Conservation (phyloP, 495 filamentous ascomycete genomes). For the Venustampulla echinocandica region DNA sequence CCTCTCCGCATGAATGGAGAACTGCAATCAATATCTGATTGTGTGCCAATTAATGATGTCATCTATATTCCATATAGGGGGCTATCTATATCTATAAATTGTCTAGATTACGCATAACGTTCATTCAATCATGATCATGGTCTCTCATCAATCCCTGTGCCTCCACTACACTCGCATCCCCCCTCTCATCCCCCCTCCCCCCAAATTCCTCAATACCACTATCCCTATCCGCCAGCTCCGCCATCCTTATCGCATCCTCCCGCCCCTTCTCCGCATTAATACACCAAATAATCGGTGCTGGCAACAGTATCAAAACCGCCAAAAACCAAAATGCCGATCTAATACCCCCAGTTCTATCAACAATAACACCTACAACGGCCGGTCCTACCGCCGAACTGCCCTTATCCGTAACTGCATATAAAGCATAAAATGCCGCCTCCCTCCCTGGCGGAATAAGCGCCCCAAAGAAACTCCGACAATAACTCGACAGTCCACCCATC, state of each 20-base stretch:
- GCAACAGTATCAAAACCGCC: conserved; percentile 69
- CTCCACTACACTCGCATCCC: conserved; percentile 5
- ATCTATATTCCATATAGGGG: too few species aligned
- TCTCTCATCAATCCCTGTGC: conserved; percentile 19
- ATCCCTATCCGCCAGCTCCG: conserved; percentile 53
- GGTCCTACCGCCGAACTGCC: conserved; percentile 91
- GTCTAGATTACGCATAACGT: too few species aligned
- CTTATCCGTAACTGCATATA: conserved; percentile 97
- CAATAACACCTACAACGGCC: conserved; percentile 84
- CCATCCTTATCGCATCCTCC: conserved; percentile 62
- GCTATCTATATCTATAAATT: too few species aligned
- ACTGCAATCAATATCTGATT: too few species aligned
- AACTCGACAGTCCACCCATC: conserved; percentile 80
- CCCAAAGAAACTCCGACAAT: conserved; percentile 86
- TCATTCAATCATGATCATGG: conserved; percentile 13
- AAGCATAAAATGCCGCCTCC: conserved; percentile 91
- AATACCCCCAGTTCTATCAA: conserved; percentile 82
- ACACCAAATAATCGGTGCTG: conserved; percentile 72
- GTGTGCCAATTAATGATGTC: too few species aligned
- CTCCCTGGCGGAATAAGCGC: conserved; percentile 86
- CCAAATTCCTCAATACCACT: conserved; percentile 18
- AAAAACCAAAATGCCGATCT: conserved; percentile 89
- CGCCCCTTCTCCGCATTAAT: conserved; percentile 84
- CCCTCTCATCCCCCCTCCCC: conserved; percentile 3
- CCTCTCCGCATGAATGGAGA: too few species aligned